Percentiles rank a stretch among this genome's conserved stretches.
Conservation (phyloP, 2,329 filamentous ascomycete species). For the Pyricularia pennisetigena region DNA sequence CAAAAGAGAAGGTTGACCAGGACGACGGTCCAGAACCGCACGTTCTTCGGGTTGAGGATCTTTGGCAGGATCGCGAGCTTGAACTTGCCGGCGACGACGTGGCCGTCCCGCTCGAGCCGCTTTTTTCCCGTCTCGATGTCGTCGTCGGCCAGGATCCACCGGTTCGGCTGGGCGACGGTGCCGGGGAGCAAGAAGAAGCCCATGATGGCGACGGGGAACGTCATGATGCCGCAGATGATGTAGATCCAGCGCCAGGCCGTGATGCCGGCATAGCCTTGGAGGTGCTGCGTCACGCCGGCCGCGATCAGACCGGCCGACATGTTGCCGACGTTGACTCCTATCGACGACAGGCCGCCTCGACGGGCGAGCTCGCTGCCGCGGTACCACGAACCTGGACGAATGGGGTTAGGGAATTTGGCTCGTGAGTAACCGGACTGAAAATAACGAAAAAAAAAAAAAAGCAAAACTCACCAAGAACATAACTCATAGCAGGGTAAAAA, state of each 20-base stretch:
- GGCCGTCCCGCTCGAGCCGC: conserved; percentile 33
- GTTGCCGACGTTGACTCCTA: conserved; percentile 38
- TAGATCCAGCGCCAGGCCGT: conserved; percentile 31
- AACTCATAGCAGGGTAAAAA: background rate
- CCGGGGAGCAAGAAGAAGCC: conserved; percentile 13
- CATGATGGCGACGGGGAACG: conserved; percentile 11
- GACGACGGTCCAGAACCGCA: conserved; percentile 41
- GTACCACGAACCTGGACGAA: conserved; percentile 29
- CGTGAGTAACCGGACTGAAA: too few relatives aligned
- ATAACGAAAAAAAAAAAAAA: too few relatives aligned
- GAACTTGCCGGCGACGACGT: conserved; percentile 26
- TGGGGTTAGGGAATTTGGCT: background rate
- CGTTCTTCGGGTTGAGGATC: conserved; percentile 23
- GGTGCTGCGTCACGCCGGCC: conserved; percentile 29
- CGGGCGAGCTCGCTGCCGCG: conserved; percentile 35
- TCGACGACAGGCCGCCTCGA: conserved; percentile 40
- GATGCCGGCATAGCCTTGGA: conserved; percentile 28
- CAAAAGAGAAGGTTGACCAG: conserved; percentile 45
- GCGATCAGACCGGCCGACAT: conserved; percentile 43
- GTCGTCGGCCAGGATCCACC: conserved; percentile 30
- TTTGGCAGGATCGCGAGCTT: conserved; percentile 17
- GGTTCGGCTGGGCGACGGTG: conserved; percentile 21
- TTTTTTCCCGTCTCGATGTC: conserved; percentile 35
- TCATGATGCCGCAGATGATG: conserved; percentile 11
- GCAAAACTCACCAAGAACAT: conserved; percentile 13